A percentile compares a stretch with the other conserved stretches of the same genome.
Evolutionary conservation across 176 grass and related monocot genomes (phyloP).

Genomic region (Triticum monococcum): DNA sequence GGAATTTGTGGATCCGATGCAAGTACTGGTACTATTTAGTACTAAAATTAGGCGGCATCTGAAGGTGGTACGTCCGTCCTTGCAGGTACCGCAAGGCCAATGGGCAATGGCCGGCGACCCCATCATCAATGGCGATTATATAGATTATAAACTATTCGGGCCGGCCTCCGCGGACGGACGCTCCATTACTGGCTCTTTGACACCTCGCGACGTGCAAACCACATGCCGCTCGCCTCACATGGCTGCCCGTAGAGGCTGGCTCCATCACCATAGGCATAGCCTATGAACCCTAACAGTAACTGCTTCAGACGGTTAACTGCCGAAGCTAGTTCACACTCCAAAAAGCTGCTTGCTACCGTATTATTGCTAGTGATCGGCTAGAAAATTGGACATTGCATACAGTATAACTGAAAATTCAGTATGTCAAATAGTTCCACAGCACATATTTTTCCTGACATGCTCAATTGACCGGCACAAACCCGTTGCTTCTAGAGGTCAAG

Average conservation of each 20-base stretch:
- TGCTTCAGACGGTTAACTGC: neutral
- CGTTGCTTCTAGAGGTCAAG: neutral
- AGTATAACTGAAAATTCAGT: too few relatives aligned
- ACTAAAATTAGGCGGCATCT: conserved; percentile 27
- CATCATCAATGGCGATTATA: conserved; percentile 22
- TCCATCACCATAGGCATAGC: neutral
- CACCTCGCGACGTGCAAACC: conserved; percentile 42
- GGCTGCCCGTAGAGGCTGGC: neutral
- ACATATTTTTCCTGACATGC: neutral
- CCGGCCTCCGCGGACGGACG: conserved; percentile 14
- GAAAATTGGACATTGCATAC: too few relatives aligned
- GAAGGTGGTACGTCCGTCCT: conserved; percentile 53
- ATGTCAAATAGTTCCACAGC: neutral
- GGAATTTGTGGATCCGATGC: conserved; percentile 37
- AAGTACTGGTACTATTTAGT: neutral
- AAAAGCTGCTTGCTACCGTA: too few relatives aligned
- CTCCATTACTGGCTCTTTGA: conserved; percentile 29
- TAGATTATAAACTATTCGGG: conserved; percentile 17
- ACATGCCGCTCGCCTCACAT: conserved; percentile 36
- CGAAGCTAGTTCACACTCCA: neutral
- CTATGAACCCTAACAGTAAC: neutral
- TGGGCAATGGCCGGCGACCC: conserved; percentile 10
- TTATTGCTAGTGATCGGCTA: too few relatives aligned
- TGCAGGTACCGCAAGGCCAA: conserved; percentile 37
- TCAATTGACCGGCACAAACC: neutral